A percentile compares a stretch with the other conserved stretches of the same genome.
These are phyloP conservation scores for Cyclotella baltica DNA, from an alignment of 108 stramenopile genomes.

Conservation along the genomic window DNA sequence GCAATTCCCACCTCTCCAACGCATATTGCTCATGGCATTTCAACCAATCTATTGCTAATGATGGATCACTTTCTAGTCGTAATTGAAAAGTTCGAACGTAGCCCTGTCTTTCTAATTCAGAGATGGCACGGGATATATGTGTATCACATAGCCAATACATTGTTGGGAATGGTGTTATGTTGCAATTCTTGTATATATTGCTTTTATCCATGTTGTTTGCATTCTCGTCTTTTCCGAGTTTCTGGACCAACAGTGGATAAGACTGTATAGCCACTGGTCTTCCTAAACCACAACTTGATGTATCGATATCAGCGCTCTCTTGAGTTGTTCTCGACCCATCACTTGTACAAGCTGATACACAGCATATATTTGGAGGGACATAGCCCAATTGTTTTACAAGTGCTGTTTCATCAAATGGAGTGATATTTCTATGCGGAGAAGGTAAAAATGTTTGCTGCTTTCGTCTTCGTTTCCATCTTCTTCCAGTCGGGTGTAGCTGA, in stretches of 20 bases:
- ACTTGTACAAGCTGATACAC: conserved; percentile 60
- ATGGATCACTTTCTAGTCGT: conserved; percentile 38
- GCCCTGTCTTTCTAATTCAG: conserved; percentile 69
- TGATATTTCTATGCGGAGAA: conserved; percentile 21
- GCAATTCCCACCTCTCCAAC: conserved; percentile 58
- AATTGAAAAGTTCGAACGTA: conserved; percentile 59
- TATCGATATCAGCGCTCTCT: conserved; percentile 17
- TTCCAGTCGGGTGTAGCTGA: conserved; percentile 25
- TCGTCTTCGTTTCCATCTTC: conserved; percentile 34
- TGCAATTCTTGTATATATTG: conserved; percentile 18
- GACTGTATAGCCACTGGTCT: conserved; percentile 74
- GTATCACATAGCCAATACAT: conserved; percentile 78
- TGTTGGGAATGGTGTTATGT: conserved; percentile 75
- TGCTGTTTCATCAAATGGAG: conserved; percentile 38
- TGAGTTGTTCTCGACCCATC: not conserved
- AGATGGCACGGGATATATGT: conserved; percentile 64
- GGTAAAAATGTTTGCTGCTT: conserved; percentile 27
- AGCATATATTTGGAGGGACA: conserved; percentile 68
- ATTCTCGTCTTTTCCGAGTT: not conserved
- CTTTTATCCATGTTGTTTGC: not conserved
- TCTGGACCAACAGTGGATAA: conserved; percentile 60
- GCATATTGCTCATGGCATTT: conserved; percentile 71
- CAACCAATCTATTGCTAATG: conserved; percentile 31
- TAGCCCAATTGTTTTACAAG: conserved; percentile 69
- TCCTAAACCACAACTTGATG: conserved; percentile 23